Conservation (phyloP, 2,329 filamentous ascomycete genomes). For the Aphanocladium album region DNA sequence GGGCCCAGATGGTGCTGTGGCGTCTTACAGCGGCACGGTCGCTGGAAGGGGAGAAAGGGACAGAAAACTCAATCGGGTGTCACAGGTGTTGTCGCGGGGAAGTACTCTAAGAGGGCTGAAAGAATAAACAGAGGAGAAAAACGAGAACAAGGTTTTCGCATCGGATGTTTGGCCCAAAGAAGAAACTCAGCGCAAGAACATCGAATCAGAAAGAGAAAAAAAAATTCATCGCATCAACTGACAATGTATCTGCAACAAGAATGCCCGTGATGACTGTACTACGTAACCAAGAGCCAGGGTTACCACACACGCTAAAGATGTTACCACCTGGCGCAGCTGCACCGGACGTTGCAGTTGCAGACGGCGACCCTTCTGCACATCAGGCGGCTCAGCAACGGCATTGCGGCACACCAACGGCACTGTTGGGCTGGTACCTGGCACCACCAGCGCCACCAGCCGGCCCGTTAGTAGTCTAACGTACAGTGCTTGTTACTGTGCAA, state of each 20-base stretch:
- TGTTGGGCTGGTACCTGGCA: neutral
- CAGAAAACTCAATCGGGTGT: neutral
- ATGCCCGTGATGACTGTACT: neutral
- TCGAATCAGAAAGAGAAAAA: no score
- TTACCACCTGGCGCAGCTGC: neutral
- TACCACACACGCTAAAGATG: neutral
- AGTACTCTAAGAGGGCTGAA: neutral
- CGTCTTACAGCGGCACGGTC: no score
- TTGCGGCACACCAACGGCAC: no score
- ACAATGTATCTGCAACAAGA: neutral
- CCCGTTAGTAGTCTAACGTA: neutral
- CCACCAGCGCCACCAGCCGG: neutral
- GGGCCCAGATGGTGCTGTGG: no score
- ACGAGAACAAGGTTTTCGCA: neutral
- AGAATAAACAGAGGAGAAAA: neutral
- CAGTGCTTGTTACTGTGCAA: neutral
- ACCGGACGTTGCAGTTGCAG: neutral
- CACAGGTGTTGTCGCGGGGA: neutral
- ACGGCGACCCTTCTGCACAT: neutral
- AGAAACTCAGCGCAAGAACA: no score
- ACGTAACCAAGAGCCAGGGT: no score
- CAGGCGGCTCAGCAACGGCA: neutral
- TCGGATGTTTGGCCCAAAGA: neutral
- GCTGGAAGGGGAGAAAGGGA: no score
- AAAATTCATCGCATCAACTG: neutral